Evolutionary conservation across 2,329 filamentous ascomycete genomes (phyloP).

Genomic region (Microthyrium microscopicum): DNA sequence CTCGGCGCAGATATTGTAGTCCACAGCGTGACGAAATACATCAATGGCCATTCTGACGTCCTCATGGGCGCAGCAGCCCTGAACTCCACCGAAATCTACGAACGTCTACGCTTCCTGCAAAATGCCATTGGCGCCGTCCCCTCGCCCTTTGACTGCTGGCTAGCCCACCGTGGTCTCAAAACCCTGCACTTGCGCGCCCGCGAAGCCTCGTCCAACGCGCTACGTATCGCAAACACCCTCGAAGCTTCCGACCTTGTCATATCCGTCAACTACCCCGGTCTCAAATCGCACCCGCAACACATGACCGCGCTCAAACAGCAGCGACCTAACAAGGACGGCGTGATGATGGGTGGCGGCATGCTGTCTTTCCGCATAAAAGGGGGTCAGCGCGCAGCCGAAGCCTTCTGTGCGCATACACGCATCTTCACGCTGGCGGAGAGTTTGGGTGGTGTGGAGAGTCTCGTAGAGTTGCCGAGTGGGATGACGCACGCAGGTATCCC

Average conservation of each 20-base stretch:
- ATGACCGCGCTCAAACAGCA: conserved; percentile 79
- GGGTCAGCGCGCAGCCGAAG: conserved; percentile 68
- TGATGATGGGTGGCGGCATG: conserved; percentile 97
- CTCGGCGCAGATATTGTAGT: conserved; percentile 94
- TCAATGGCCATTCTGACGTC: conserved; percentile 92
- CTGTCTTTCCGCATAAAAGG: conserved; percentile 87
- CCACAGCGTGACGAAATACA: conserved; percentile 96
- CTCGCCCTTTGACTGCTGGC: conserved; percentile 92
- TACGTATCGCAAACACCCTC: conserved; percentile 57
- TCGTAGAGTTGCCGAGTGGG: conserved; percentile 80
- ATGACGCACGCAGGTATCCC: conserved; percentile 98
- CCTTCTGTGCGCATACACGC: conserved; percentile 77
- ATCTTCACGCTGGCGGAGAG: conserved; percentile 91
- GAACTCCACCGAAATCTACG: conserved; percentile 66
- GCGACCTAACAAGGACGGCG: conserved; percentile 70
- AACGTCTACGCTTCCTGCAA: conserved; percentile 75
- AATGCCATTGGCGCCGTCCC: conserved; percentile 95
- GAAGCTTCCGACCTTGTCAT: conserved; percentile 68
- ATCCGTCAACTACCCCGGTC: conserved; percentile 86
- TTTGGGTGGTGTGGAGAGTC: conserved; percentile 77
- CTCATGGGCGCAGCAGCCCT: conserved; percentile 95
- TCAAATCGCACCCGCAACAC: conserved; percentile 74
- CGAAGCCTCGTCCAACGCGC: conserved; percentile 71
- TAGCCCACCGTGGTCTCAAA: conserved; percentile 91
- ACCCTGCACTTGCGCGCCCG: conserved; percentile 84